phyloP scores from a whole-genome alignment of 139 green algal genomes.

The Micractinium conductrix region DNA sequence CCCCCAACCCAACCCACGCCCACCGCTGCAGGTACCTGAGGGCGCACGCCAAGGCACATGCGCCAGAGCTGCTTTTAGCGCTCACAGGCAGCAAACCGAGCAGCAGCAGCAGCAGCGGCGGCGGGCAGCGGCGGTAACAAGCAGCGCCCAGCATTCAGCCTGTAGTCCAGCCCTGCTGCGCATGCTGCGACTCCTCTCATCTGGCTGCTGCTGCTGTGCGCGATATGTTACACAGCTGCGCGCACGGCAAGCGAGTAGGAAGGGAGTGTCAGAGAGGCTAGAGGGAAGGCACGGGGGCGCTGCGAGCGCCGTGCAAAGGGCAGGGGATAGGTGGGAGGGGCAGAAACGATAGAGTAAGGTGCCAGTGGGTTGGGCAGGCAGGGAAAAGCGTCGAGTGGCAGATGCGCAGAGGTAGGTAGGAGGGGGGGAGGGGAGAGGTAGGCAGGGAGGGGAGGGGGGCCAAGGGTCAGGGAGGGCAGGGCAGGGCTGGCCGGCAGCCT shows the following conservation, averaged over 20 bases:
- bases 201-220: no score
- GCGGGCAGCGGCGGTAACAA: not conserved
- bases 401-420: not conserved
- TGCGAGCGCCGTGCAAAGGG: no score
- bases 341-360: no score
- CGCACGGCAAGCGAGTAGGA: no score
- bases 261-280: no score
- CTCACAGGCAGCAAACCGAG: not conserved
- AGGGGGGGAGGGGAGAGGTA: not conserved
- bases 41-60: slow-evolving; percentile 76
- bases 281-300: no score
- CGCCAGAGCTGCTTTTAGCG: slow-evolving; percentile 78
- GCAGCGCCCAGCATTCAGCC: not conserved
- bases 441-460: not conserved
- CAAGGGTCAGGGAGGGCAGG: not conserved
- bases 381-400: not conserved
- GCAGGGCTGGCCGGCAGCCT: no score
- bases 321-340: no score
- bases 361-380: no score
- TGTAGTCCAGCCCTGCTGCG: no score
- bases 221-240: no score
- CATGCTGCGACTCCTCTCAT: no score
- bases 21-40: slow-evolving; percentile 62
- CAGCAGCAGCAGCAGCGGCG: not conserved
- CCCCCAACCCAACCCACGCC: not conserved